Evolutionary conservation across 1,139 yeast species (phyloP), one percentile per base, ranked within the genome.

Genomic region (Diutina pseudorugosa): DNA sequence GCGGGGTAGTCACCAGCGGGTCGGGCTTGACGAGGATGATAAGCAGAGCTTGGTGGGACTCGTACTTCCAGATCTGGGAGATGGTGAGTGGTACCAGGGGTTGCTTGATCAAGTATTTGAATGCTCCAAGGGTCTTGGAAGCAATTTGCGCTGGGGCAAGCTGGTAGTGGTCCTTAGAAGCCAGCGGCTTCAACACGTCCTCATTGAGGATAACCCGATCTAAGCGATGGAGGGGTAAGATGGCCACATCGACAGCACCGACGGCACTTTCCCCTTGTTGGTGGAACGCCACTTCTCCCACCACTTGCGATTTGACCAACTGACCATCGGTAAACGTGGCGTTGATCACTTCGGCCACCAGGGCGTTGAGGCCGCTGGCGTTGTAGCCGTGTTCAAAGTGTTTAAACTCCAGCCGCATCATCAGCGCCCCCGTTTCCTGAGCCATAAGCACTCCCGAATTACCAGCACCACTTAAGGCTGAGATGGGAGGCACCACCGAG

Each of bases 1-100:
- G 8, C 18, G 30, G n/a, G 8, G 18, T 18, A 1, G 30, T 23
- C 21, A 83, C 59, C 45, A 62, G 62, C 9, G 83, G 82, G 49
- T 79, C 72, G 55, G 85, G 73, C 62, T 79, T 80, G 58, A 88
- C 70, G 44, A 85, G 82, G 54, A 91, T 72, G 72, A 90, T 85
- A 55, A 91, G 83, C 61, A 95, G 83, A 1, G 96, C 83, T 67
- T 90, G 96, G 55, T 77, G 85, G 21, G 77, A 75, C 65, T 90
- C 96, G 62, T 84, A 84, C 61, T 90, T 84, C 98, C 98, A 91
- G 50, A 85, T 80, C 50, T 96, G 96, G 50, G 81, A 76, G 51
- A 91, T 75, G 30, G 80, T 68, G 30, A 91, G 66, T n/a, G 97
- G 97, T 1, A 82, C 79, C 53, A 71, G 71, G 56, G 82, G 66